phyloP scores from a whole-genome alignment of 2,329 filamentous ascomycete species.

The Aureobasidium mangrovei region DNA sequence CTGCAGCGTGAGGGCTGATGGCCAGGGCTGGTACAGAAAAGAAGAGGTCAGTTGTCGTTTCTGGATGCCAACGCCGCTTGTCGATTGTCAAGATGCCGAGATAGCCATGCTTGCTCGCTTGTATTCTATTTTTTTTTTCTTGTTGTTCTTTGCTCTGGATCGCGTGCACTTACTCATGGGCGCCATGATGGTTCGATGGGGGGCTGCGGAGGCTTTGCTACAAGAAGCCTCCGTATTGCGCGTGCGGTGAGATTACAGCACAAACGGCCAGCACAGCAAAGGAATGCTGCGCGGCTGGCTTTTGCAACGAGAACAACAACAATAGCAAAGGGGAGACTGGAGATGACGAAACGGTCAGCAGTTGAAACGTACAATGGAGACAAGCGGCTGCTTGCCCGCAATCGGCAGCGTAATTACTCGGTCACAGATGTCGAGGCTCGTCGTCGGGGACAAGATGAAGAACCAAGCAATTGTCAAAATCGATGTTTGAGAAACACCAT shows the following conservation, averaged over 20 bases:
- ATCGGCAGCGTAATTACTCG: slow-evolving; percentile 7
- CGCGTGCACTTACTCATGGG: slow-evolving; percentile 7
- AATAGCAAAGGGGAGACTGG: slow-evolving; percentile 12
- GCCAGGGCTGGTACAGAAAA: background rate
- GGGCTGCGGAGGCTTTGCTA: background rate
- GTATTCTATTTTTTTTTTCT: background rate
- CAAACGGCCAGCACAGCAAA: slow-evolving; percentile 2
- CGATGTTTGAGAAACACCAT: slow-evolving; percentile 5
- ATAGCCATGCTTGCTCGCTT: background rate
- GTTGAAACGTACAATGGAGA: slow-evolving; percentile 10
- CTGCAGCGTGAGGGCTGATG: slow-evolving; percentile 6
- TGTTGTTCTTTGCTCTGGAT: background rate
- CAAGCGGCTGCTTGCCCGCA: slow-evolving; percentile 6
- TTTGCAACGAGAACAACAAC: background rate
- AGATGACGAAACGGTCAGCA: slow-evolving; percentile 14
- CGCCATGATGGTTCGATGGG: background rate
- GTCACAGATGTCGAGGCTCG: background rate
- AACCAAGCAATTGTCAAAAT: background rate
- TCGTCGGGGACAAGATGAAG: slow-evolving; percentile 1
- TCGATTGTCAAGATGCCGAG: slow-evolving; percentile 4
- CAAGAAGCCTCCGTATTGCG: slow-evolving; percentile 1
- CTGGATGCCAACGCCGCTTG: slow-evolving; percentile 2
- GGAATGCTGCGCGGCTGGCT: slow-evolving; percentile 6
- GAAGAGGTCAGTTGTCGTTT: slow-evolving; percentile 4
- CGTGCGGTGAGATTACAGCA: slow-evolving; percentile 3